phyloP scores from a whole-genome alignment of 1,284 basidiomycete genomes.

The Pseudozyma hubeiensis region DNA sequence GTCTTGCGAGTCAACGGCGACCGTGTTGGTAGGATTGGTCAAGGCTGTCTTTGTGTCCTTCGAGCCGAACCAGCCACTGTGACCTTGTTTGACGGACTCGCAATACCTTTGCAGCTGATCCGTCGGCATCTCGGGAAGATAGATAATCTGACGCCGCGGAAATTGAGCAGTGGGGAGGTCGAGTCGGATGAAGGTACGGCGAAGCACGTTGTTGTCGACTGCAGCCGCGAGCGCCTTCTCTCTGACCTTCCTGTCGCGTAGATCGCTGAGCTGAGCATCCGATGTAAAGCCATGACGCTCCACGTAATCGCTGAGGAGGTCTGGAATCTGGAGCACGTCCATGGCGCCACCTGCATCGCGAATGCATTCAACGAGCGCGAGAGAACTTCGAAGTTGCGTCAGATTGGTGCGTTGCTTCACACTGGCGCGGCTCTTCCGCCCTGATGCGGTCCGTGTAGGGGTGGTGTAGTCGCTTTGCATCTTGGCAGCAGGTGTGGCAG shows the following conservation, averaged over 20 bases:
- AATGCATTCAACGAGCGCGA: slow-evolving; percentile 42
- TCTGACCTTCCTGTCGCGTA: slow-evolving; percentile 40
- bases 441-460: slow-evolving; percentile 17
- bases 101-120: slow-evolving; percentile 35
- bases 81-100: slow-evolving; percentile 27
- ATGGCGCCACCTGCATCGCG: slow-evolving; percentile 41
- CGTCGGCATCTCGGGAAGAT: slow-evolving; percentile 26
- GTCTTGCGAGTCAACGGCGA: slow-evolving; percentile 17
- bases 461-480: background rate
- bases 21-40: slow-evolving; percentile 16
- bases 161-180: slow-evolving; percentile 10
- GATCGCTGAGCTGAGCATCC: slow-evolving; percentile 35
- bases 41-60: slow-evolving; percentile 16
- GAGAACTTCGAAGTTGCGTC: slow-evolving; percentile 33
- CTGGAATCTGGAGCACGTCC: slow-evolving; percentile 37
- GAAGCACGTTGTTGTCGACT: slow-evolving; percentile 30
- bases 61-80: slow-evolving; percentile 26
- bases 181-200: slow-evolving; percentile 39
- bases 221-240: slow-evolving; percentile 33
- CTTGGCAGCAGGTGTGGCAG: slow-evolving; percentile 18
- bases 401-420: slow-evolving; percentile 36
- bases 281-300: slow-evolving; percentile 36
- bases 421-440: slow-evolving; percentile 34
- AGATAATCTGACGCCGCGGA: slow-evolving; percentile 42
- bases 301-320: slow-evolving; percentile 31